Evolutionary conservation across 148 eudicot genomes (phyloP), one percentile per base, ranked within the genome.

Genomic region (Rhododendron henanense): DNA sequence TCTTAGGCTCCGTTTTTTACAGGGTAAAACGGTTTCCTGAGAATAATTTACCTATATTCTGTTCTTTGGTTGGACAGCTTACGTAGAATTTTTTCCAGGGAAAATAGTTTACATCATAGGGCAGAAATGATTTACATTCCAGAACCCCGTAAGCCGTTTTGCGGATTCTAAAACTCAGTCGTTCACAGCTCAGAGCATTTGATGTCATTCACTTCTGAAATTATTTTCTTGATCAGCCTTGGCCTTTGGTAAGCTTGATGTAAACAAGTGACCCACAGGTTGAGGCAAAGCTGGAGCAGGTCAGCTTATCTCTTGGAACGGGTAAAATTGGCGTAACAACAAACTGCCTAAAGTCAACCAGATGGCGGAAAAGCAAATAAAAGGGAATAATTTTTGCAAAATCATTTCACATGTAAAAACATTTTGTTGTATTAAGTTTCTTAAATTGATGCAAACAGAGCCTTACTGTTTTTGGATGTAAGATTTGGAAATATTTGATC

Each of bases 401-500:
- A 28, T 69, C 75, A 69, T 69, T 69, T 86, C 23, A 53, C 44
- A 35, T 15, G 81, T 80, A 47, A 84, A 78, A 71, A 77, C 82
- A 55, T 71, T 63, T 69, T 69, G 35, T 28, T 28, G 75, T 28
- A 11, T 88, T 11, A 69, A 69, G 25, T 69, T 69, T 11, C 75
- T 69, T 69, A 69, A 5, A 25, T 28, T 6, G 18, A 69, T 25
- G 35, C 35, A 69, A 25, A 25, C 6, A 5, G 75, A 69, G 75
- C 28, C 6, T 28, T 69, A 11, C 45, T n/a, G 82, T 69, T 51
- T 73, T 47, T 47, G 50, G 79, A 82, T 81, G 81, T 90, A 85
- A 80, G 76, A 83, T 90, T 86, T 78, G 51, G 83, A 41, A 28
- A 76, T 73, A 69, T 79, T 76, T 73, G 76, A 69, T 87, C 81